Base-by-base conservation (phyloP, 805 yeast genomes). In the Naumovozyma baii region DNA sequence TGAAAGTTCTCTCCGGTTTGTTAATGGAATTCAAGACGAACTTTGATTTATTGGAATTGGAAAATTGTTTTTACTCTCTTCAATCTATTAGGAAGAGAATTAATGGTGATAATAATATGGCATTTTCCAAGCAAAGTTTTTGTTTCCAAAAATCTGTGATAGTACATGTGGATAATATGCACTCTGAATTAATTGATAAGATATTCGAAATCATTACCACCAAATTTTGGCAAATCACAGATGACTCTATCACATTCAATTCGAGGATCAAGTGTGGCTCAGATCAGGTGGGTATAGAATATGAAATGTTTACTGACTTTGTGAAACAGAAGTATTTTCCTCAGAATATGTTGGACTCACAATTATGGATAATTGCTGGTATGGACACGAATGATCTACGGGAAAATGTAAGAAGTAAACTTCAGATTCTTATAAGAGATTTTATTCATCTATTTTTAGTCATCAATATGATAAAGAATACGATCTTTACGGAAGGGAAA, bases 21-120 rank as follows among this genome's bases (percentile, higher is more conserved):
- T 37, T 59, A 14, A 36, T 46, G 34, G 64, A 59, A 39, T 51
- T 57, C 22, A 53, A 53, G 17, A 48, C 59, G 4, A 58, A 57
- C 42, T 46, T 51, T 16, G 53, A 53, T 19, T 37, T 47, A 28
- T 28, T 46, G 15, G 63, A 58, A 39, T 44, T 57, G n/a, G 62
- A 57, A 36, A 57, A 56, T 42, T 57, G 62, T 37, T 59, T 54
- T 38, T 52, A 55, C 40, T 56, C 63, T 2, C 39, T 59, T 28
- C 45, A 51, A 29, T 46, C 49, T 8, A 32, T 59, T 33, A 50
- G 52, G 15, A 54, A 46, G 33, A 57, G 51, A 37, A 34, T 57
- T 8, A 41, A 44, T 18, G 15, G 15, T 8, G 38, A 43, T 13
- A 47, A 46, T 17, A 45, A 44, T 32, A 39, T 45, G 12, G 19